Evolutionary conservation across 805 yeast genomes (phyloP).

Genomic region (Wickerhamiella sergipiensis): DNA sequence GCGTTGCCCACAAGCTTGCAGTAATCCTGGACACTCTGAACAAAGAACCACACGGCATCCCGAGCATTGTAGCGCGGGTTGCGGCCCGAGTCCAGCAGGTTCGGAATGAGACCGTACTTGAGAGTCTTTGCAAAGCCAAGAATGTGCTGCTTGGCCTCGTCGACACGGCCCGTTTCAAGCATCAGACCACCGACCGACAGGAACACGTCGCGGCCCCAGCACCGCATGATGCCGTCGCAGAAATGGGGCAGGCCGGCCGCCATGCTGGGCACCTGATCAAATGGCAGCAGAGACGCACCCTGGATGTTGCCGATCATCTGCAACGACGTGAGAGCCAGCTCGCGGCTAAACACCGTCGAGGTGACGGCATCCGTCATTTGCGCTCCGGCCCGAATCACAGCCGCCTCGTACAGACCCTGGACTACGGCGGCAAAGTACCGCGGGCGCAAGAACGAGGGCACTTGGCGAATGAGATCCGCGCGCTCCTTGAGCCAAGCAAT

Average conservation of each 20-base stretch:
- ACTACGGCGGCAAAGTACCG: conserved; percentile 74
- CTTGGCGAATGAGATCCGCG: conserved; percentile 31
- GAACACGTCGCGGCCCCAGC: conserved; percentile 98
- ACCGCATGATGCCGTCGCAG: conserved; percentile 80
- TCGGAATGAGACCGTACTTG: conserved; percentile 92
- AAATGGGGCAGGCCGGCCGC: conserved; percentile 97
- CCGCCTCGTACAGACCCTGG: conserved; percentile 74
- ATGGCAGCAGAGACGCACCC: conserved; percentile 64
- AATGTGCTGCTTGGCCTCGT: conserved; percentile 70
- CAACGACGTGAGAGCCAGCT: conserved; percentile 64
- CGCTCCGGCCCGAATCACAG: conserved; percentile 51
- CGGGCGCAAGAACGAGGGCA: conserved; percentile 75
- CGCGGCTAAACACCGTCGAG: conserved; percentile 63
- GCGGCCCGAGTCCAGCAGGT: conserved; percentile 79
- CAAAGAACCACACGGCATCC: conserved; percentile 93
- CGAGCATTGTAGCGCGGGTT: conserved; percentile 93
- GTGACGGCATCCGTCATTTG: conserved; percentile 41
- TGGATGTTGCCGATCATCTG: conserved; percentile 73
- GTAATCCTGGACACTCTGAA: conserved; percentile 82
- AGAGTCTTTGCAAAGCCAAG: conserved; percentile 78
- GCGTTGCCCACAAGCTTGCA: conserved; percentile 45
- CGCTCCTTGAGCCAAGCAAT: conserved; percentile 54
- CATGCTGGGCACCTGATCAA: conserved; percentile 46
- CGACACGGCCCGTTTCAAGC: conserved; percentile 61
- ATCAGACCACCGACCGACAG: conserved; percentile 73